Conservation (phyloP, 2,329 filamentous ascomycete species). For the Botryotinia globosa region DNA sequence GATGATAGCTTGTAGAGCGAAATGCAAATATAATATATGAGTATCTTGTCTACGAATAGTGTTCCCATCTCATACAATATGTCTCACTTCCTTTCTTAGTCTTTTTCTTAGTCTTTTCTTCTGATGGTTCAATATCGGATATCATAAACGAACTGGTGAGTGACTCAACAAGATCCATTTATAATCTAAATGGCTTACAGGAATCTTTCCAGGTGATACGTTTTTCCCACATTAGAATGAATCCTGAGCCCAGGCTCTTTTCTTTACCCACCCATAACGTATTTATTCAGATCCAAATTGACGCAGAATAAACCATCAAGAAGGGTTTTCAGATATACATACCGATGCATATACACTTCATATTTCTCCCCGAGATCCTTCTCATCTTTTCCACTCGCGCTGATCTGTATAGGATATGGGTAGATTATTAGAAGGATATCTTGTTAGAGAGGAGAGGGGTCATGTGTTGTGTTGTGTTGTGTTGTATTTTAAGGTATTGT, state of each 20-base stretch:
- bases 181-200: not conserved
- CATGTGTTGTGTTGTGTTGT: no score
- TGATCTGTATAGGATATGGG: not conserved
- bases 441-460: not conserved
- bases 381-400: no score
- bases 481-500: no score
- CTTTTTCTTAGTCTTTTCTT: not conserved
- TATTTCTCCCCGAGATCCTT: not conserved
- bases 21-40: not conserved
- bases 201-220: not conserved
- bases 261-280: no score
- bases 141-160: not conserved
- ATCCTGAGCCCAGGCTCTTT: not conserved
- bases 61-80: not conserved
- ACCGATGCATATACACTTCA: no score
- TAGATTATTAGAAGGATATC: not conserved
- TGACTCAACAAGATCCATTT: not conserved
- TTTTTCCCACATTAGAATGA: not conserved
- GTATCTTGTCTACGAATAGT: not conserved
- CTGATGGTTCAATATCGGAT: not conserved
- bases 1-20: not conserved
- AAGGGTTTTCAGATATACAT: not conserved
- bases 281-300: not conserved
- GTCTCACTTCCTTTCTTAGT: not conserved
- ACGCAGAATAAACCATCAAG: accelerated